phyloP scores from a whole-genome alignment of 1,139 yeast species.

The Candida sp. region DNA sequence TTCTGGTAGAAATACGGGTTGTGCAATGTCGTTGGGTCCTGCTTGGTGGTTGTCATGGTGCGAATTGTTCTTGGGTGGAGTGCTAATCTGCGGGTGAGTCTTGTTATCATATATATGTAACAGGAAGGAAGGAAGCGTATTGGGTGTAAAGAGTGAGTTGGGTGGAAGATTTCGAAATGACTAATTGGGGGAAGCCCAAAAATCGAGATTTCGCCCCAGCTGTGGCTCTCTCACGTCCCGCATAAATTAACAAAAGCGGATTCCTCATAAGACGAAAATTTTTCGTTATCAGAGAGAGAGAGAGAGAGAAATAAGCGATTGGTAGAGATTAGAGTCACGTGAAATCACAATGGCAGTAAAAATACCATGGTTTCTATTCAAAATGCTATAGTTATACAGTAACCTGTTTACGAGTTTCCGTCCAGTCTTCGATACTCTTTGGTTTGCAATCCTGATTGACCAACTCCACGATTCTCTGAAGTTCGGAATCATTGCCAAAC shows the following conservation, averaged over 20 bases:
- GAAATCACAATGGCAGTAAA: background rate
- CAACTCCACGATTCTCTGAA: constrained; percentile 5
- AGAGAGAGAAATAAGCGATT: too few relatives aligned
- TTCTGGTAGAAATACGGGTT: constrained; percentile 65
- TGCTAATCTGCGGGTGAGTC: background rate
- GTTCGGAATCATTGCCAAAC: constrained; percentile 8
- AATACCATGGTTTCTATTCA: background rate
- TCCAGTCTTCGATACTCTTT: background rate
- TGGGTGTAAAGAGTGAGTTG: background rate
- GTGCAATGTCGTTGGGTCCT: constrained; percentile 32
- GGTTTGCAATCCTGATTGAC: constrained; percentile 2
- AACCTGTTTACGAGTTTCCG: background rate
- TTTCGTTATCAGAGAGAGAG: background rate
- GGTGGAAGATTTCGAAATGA: background rate
- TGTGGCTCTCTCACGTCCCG: background rate
- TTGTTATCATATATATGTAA: constrained; percentile 3
- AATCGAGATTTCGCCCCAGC: background rate
- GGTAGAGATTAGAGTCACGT: background rate
- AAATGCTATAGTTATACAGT: background rate
- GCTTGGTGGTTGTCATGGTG: constrained; percentile 3
- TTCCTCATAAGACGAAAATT: background rate
- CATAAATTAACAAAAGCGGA: background rate
- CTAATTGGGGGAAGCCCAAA: background rate
- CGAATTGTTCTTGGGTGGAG: background rate
- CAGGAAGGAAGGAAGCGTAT: too few relatives aligned